Conservation (phyloP, 805 yeast species). For the Tetrapisispora taiwanensis region DNA sequence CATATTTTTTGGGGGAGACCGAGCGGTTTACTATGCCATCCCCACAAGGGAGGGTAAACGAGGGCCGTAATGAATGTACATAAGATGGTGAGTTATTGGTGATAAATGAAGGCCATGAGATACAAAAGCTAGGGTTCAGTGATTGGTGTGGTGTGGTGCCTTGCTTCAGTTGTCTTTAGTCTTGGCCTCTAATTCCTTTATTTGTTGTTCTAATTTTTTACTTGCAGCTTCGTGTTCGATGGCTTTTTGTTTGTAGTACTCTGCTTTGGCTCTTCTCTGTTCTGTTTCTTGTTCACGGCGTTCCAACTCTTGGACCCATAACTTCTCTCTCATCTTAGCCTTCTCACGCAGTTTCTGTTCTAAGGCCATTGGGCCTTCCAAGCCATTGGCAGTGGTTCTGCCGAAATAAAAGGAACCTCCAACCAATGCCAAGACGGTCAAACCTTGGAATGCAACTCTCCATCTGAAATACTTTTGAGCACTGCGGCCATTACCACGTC, state of each 20-base stretch:
- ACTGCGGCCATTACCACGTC: constrained; percentile 57
- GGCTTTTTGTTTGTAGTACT: constrained; percentile 40
- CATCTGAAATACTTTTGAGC: constrained; percentile 85
- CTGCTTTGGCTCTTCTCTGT: constrained; percentile 58
- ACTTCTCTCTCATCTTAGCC: constrained; percentile 72
- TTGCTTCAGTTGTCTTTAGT: too few relatives aligned
- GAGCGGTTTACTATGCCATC: too few relatives aligned
- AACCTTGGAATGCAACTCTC: constrained; percentile 80
- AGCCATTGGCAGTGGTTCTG: constrained; percentile 18
- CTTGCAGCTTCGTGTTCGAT: constrained; percentile 30
- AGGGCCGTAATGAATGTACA: too few relatives aligned
- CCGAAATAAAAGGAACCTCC: constrained; percentile 70
- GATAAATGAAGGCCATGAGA: too few relatives aligned
- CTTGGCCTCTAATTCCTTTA: constrained; percentile 20
- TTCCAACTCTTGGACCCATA: constrained; percentile 88
- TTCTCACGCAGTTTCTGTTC: constrained; percentile 63
- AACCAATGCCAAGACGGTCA: constrained; percentile 72
- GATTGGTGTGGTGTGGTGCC: too few relatives aligned
- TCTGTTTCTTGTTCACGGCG: constrained; percentile 70
- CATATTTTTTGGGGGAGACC: too few relatives aligned
- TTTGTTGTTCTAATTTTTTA: constrained; percentile 18
- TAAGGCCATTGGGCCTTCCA: constrained; percentile 26
- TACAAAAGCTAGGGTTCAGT: too few relatives aligned
- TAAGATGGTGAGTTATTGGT: too few relatives aligned
- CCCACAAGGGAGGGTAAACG: background rate